Percentiles rank a stretch among this genome's conserved stretches.
Conservation (phyloP, 768 basidiomycete genomes). For the Hygrocybe coccinea region DNA sequence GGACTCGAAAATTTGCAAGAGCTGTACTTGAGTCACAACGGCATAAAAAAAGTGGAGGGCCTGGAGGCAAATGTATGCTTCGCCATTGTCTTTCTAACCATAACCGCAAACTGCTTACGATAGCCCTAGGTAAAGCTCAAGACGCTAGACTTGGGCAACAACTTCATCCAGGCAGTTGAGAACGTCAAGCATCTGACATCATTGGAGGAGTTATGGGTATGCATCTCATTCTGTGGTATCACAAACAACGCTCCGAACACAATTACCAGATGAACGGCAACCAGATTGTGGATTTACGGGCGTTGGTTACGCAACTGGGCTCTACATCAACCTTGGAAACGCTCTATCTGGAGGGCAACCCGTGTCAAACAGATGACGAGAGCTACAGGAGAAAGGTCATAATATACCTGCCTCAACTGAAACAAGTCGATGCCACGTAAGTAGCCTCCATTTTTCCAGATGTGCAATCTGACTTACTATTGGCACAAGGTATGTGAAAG, state of each 20-base stretch:
- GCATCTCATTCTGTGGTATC: conserved; percentile 15
- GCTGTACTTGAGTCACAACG: conserved; percentile 92
- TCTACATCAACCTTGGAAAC: conserved; percentile 66
- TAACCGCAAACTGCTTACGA: neutral
- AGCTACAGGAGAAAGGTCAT: conserved; percentile 87
- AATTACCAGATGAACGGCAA: conserved; percentile 79
- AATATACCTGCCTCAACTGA: conserved; percentile 79
- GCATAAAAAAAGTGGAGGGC: conserved; percentile 76
- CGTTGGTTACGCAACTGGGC: conserved; percentile 63
- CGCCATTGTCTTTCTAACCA: too few relatives aligned
- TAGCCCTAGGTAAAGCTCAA: conserved; percentile 54
- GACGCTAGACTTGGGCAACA: conserved; percentile 84
- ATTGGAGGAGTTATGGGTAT: conserved; percentile 94
- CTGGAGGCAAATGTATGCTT: conserved; percentile 71
- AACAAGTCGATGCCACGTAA: conserved; percentile 94
- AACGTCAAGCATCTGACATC: conserved; percentile 69
- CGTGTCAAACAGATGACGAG: conserved; percentile 77
- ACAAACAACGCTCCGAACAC: neutral
- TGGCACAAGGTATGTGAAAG: neutral
- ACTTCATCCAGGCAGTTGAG: conserved; percentile 75
- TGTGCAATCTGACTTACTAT: neutral
- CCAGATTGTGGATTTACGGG: conserved; percentile 63
- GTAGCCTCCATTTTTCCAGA: conserved; percentile 30
- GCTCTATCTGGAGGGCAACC: conserved; percentile 93
- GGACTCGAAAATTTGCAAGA: conserved; percentile 72